Evolutionary conservation across 1,284 basidiomycete species (phyloP), one percentile per base, ranked within the genome.

Genomic region (Phlebopus sp.): DNA sequence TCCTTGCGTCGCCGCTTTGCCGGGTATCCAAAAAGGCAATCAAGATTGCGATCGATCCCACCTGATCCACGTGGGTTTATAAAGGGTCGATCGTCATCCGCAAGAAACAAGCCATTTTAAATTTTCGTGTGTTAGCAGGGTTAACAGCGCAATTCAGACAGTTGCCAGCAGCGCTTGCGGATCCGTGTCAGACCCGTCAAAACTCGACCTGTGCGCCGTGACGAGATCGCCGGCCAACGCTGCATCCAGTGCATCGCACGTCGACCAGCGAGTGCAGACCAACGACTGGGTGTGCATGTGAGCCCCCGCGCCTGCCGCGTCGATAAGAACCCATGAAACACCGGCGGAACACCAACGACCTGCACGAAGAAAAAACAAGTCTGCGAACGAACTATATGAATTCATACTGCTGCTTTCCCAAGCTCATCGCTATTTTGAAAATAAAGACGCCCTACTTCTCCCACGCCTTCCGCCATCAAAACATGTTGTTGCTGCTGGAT

Each of bases 261-360:
- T 29, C 27, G 8, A 25, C 25, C 5, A 25, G 25, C 25, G 30
- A 9, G n/a, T n/a, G n/a, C n/a, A n/a, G n/a, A n/a, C n/a, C n/a
- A n/a, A n/a, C n/a, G n/a, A n/a, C n/a, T n/a, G n/a, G n/a, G n/a
- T n/a, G n/a, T n/a, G n/a, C n/a, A 44, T 25, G 42, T 5, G 25
- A 35, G 15, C 44, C 37, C n/a, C n/a, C n/a, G n/a, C 59, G 59
- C 48, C 42, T 46, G 45, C 38, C 51, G 51, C 41, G 31, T 47
- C 44, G 49, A 53, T n/a, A 39, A 49, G 50, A 41, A 38, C 37
- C 43, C 54, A 50, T 54, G 61, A 51, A 66, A 52, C 56, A 66
- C 61, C 49, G 63, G 63, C 49, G 60, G 64, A 61, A 47, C 39
- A 39, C 27, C 27, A 29, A 29, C 10, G 27, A 29, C 18, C 21